These are phyloP conservation scores for Fistulinella prunicolor DNA, from an alignment of 768 basidiomycete species.

Conservation along the genomic window DNA sequence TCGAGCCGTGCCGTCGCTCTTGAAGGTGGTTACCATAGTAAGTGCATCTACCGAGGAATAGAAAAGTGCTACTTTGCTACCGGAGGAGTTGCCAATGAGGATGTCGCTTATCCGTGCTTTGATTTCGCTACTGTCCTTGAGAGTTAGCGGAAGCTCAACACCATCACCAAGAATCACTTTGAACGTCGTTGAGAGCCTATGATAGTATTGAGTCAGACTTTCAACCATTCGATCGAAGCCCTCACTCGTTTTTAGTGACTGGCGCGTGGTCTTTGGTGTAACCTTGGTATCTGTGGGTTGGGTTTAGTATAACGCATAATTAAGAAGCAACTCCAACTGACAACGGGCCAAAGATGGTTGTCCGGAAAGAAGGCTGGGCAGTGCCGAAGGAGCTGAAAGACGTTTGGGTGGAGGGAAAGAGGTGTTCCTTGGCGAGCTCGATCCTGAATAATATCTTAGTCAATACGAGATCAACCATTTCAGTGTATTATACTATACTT, in stretches of 20 bases:
- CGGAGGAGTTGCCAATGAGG: conserved; percentile 34
- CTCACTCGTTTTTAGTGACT: conserved; percentile 19
- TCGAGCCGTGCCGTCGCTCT: conserved; percentile 48
- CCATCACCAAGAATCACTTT: conserved; percentile 49
- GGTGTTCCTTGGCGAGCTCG: conserved; percentile 40
- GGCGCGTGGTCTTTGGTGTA: conserved; percentile 1
- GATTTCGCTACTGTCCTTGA: conserved; percentile 40
- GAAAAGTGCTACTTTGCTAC: conserved; percentile 57
- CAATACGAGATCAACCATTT: neutral
- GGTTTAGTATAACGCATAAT: conserved; percentile 3
- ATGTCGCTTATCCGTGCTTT: conserved; percentile 37
- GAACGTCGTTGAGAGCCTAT: conserved; percentile 35
- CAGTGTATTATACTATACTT: conserved; percentile 16
- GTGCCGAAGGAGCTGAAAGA: conserved; percentile 20
- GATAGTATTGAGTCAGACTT: conserved; percentile 2
- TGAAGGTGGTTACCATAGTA: conserved; percentile 51
- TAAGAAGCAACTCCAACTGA: conserved; percentile 32
- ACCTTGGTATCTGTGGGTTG: conserved; percentile 25
- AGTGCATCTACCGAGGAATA: conserved; percentile 48
- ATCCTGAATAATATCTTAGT: conserved; percentile 31
- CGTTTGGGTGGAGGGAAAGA: conserved; percentile 42
- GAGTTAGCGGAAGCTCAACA: conserved; percentile 47
- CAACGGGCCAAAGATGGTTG: conserved; percentile 71
- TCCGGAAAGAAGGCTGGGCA: conserved; percentile 38
- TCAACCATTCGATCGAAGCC: neutral